Base-by-base conservation (phyloP, 805 yeast genomes). In the Saccharomyces jurei region DNA sequence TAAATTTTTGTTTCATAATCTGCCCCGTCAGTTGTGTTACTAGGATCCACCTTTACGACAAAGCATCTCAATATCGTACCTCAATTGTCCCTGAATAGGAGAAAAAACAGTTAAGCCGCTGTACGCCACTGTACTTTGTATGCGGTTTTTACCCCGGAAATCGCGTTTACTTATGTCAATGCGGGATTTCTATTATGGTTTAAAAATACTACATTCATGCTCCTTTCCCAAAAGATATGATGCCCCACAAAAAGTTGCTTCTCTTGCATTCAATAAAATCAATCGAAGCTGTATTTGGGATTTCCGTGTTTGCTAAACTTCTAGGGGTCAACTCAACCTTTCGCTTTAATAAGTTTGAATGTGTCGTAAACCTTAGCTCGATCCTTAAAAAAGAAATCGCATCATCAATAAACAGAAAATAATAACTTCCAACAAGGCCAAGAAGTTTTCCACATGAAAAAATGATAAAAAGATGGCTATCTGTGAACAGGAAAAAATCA, bases 391-490 rank as follows among this genome's bases (percentile, higher is more conserved):
- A 36, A 36, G 44, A 17, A 36, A 9, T 36, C 25, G 44, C 11
- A 36, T 17, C 17, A 36, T 36, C 44, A 36, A 17, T 21, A 36
- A 6, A 36, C 44, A 36, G 17, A 31, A 36, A 36, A 36, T 17
- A 17, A 36, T 0, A 36, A 36, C 44, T 5, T 9, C 21, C 8
- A 36, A 17, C 44, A 36, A 17, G 9, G 13, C 13, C 22, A 36
- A 11, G 17, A 11, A 17, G 25, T 8, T 17, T n/a, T 36, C 41
- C 44, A 36, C 10, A 36, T 36, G 25, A 36, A 56, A 48, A 48
- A 14, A 63, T 62, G 62, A 41, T 63, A 27, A 63, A 60, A 52
- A 56, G 67, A 55, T 58, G 63, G 62, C 52, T 63, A 13, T 60
- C 63, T 3, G 55, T 56, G 4, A 59, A 54, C 25, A 59, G 52